phyloP scores from a whole-genome alignment of 257 asterid genomes.

The Paulownia fortunei region DNA sequence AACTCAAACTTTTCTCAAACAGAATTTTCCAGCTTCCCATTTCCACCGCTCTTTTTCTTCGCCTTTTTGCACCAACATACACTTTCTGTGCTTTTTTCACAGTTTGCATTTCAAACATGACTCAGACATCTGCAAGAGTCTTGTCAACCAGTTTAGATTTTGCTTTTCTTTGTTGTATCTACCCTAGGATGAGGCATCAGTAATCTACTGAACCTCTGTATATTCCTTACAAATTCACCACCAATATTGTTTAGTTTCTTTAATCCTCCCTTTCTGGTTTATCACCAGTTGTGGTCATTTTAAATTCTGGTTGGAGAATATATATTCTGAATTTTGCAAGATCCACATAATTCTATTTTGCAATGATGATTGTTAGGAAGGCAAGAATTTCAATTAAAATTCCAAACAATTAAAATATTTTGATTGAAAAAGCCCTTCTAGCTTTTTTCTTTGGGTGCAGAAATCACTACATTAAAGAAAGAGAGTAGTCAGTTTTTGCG shows the following conservation, averaged over 20 bases:
- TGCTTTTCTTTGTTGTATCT: constrained; percentile 6
- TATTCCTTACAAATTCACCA: constrained; percentile 3
- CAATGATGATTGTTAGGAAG: neutral
- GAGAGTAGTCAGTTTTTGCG: neutral
- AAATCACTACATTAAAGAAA: neutral
- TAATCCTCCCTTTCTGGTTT: neutral
- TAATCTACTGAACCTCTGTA: constrained; percentile 25
- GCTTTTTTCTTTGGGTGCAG: neutral
- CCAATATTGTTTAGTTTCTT: neutral
- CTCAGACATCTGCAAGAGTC: constrained; percentile 11
- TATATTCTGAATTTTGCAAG: neutral
- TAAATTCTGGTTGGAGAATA: neutral
- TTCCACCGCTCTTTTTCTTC: neutral
- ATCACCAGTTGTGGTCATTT: neutral
- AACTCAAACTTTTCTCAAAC: neutral
- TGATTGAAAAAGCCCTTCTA: neutral
- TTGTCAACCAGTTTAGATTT: neutral
- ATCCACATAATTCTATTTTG: neutral
- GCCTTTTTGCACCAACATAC: constrained; percentile 5
- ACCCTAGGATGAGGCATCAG: constrained; percentile 6
- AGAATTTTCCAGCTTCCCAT: neutral
- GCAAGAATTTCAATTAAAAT: neutral
- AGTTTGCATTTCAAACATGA: constrained; percentile 16
- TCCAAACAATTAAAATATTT: neutral
- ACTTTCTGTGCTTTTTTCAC: neutral